Evolutionary conservation across 2,329 filamentous ascomycete species (phyloP).

Genomic region (Aspergillus aculeatinus): DNA sequence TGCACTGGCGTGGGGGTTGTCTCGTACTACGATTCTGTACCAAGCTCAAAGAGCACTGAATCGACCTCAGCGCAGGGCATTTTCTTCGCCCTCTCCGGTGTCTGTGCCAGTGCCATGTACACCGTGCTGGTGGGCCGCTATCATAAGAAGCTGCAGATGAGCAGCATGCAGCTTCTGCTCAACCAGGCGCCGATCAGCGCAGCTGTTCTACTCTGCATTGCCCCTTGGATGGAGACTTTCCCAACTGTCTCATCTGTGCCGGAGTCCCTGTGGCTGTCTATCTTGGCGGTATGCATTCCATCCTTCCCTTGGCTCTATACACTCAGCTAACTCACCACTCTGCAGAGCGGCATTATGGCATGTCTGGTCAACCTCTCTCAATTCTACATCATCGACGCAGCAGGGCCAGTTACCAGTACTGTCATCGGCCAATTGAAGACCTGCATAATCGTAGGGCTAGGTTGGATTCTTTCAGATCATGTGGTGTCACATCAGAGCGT

Average conservation of each 20-base stretch:
- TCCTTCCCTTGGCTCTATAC: too few relatives aligned
- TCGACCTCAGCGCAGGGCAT: slow-evolving; percentile 18
- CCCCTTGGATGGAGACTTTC: slow-evolving; percentile 18
- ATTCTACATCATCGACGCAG: slow-evolving; percentile 29
- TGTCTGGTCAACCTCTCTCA: slow-evolving; percentile 25
- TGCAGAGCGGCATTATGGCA: slow-evolving; percentile 22
- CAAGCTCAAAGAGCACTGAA: slow-evolving; percentile 11
- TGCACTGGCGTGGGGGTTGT: slow-evolving; percentile 22
- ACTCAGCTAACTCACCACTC: neutral
- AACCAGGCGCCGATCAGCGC: slow-evolving; percentile 24
- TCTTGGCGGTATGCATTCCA: slow-evolving; percentile 12
- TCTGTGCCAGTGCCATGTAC: slow-evolving; percentile 23
- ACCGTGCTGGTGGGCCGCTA: slow-evolving; percentile 22
- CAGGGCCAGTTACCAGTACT: slow-evolving; percentile 62
- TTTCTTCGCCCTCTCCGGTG: slow-evolving; percentile 20
- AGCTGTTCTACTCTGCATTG: slow-evolving; percentile 16
- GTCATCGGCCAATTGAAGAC: slow-evolving; percentile 68
- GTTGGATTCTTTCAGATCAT: slow-evolving; percentile 47
- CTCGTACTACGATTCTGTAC: slow-evolving; percentile 22
- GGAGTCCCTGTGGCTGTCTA: slow-evolving; percentile 18
- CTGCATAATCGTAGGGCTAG: slow-evolving; percentile 63
- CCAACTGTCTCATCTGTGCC: slow-evolving; percentile 16
- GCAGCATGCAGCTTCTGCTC: slow-evolving; percentile 24
- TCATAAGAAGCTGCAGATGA: slow-evolving; percentile 21
- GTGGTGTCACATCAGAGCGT: slow-evolving; percentile 16